Conservation (phyloP, 192 early-diverging fungal species). For the Backusella liffmaniae region DNA sequence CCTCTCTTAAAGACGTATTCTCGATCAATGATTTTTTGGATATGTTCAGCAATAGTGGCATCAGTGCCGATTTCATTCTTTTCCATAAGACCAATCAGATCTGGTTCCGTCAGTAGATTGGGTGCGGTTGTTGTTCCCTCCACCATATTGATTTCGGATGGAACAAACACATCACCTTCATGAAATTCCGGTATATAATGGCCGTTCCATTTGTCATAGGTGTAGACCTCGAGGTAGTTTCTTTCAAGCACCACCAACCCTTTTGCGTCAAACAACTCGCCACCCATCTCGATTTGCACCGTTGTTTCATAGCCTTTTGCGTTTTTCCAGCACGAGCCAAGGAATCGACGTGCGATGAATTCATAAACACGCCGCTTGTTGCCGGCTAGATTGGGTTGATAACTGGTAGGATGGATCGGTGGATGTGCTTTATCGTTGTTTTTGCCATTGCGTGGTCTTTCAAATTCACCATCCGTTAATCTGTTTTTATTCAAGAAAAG, state of each 20-base stretch:
- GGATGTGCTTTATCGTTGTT: conserved; percentile 98
- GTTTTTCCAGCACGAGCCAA: conserved; percentile 90
- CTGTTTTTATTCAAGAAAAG: conserved; percentile 23
- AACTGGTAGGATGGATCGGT: conserved; percentile 88
- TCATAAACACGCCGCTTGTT: conserved; percentile 81
- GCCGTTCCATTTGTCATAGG: conserved; percentile 87
- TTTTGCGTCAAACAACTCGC: conserved; percentile 74
- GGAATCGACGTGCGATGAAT: conserved; percentile 82
- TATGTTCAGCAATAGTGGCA: conserved; percentile 95
- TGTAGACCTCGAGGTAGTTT: conserved; percentile 93
- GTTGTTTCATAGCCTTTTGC: conserved; percentile 85
- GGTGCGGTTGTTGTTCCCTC: conserved; percentile 70
- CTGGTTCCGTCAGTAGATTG: conserved; percentile 75
- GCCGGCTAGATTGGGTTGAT: conserved; percentile 53
- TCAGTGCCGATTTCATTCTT: conserved; percentile 95
- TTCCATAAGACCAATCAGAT: conserved; percentile 91
- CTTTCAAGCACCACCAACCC: conserved; percentile 77
- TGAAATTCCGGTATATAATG: conserved; percentile 70
- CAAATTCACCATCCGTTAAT: conserved; percentile 66
- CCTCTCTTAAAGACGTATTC: conserved; percentile 79
- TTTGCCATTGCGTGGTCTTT: conserved; percentile 73
- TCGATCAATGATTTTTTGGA: conserved; percentile 87
- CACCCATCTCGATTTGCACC: conserved; percentile 65
- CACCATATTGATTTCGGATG: conserved; percentile 65
- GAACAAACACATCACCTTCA: conserved; percentile 66